phyloP scores from a whole-genome alignment of 352 stramenopile species.

The Globisporangium lucens region DNA sequence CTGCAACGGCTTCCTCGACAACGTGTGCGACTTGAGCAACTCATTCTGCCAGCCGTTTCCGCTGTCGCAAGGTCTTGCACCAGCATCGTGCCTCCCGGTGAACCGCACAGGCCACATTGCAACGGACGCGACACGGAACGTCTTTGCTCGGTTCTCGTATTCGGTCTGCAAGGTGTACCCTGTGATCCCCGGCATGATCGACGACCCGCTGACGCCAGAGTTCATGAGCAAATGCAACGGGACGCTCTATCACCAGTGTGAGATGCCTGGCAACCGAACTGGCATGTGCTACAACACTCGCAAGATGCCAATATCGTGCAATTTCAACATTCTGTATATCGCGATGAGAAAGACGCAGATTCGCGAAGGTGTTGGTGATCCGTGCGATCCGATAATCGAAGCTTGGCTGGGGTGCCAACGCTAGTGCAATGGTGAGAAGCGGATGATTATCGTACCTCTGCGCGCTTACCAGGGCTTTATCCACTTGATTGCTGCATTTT shows the following conservation, averaged over 20 bases:
- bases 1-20: slow-evolving; percentile 20
- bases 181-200: not conserved
- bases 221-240: not conserved
- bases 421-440: not conserved
- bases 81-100: not conserved
- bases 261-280: not conserved
- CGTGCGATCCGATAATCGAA: not conserved
- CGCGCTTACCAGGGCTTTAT: not conserved
- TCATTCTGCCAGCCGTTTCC: slow-evolving; percentile 1
- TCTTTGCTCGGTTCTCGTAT: slow-evolving; percentile 3
- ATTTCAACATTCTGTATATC: slow-evolving; percentile 1
- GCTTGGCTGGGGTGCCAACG: slow-evolving; percentile 2
- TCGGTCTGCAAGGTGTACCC: not conserved
- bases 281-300: slow-evolving; percentile 7
- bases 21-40: slow-evolving; percentile 13
- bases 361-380: not conserved
- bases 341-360: slow-evolving; percentile 2
- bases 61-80: not conserved
- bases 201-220: not conserved
- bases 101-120: slow-evolving; percentile 4
- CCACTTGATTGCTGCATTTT: slow-evolving; percentile 7
- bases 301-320: slow-evolving; percentile 2
- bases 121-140: not conserved
- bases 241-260: not conserved
- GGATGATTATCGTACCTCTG: not conserved